Conservation (phyloP, 192 early-diverging fungal species). For the Entophlyctis helioformis region DNA sequence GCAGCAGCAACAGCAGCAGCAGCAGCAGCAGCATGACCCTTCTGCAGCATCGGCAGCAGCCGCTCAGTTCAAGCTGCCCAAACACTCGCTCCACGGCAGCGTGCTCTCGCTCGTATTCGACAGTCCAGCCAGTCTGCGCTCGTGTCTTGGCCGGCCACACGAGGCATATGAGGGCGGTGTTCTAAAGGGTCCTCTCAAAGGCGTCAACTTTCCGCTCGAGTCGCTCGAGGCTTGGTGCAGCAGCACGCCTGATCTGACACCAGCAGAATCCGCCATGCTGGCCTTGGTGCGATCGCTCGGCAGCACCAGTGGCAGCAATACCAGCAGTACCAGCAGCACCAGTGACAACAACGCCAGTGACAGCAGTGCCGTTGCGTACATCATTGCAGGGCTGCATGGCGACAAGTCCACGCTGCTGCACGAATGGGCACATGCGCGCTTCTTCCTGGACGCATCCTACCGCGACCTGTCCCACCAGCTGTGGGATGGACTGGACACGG, state of each 20-base stretch:
- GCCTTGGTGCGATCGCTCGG: background rate
- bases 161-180: slow-evolving; percentile 26
- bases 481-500: slow-evolving; percentile 6
- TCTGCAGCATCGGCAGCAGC: too few species aligned
- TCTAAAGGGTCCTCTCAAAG: slow-evolving; percentile 37
- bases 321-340: background rate
- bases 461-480: slow-evolving; percentile 5
- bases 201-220: slow-evolving; percentile 29
- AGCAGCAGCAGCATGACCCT: too few species aligned
- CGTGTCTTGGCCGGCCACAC: slow-evolving; percentile 25
- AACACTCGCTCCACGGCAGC: background rate
- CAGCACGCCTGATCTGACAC: background rate
- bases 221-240: slow-evolving; percentile 10
- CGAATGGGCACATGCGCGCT: slow-evolving; percentile 39
- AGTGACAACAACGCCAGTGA: background rate
- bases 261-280: too few species aligned
- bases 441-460: slow-evolving; percentile 14
- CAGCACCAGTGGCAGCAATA: background rate
- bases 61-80: too few species aligned
- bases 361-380: slow-evolving; percentile 5
- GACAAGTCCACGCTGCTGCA: slow-evolving; percentile 34
- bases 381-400: slow-evolving; percentile 18
- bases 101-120: slow-evolving; percentile 22
- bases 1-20: too few species aligned
- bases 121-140: slow-evolving; percentile 6